phyloP scores from a whole-genome alignment of 2,329 filamentous ascomycete species.

The Arachnomyces sp. region DNA sequence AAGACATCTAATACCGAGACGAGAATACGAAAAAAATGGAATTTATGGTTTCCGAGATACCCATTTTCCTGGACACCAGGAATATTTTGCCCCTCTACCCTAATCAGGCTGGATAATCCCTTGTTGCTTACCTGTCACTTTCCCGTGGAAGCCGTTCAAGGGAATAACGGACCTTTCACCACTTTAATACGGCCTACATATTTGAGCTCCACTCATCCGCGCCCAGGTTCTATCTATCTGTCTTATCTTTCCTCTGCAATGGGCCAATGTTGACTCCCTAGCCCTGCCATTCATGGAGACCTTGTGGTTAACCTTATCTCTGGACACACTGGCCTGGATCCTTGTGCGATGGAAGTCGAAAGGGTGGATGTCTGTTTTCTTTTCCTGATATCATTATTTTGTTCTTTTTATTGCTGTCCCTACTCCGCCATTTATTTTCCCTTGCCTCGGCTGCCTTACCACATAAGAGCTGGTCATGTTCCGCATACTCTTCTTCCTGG shows the following conservation, averaged over 20 bases:
- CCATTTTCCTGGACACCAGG: slow-evolving; percentile 1
- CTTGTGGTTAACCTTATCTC: slow-evolving; percentile 1
- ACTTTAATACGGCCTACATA: too few species aligned
- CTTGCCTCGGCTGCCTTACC: background rate
- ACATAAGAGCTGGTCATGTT: too few species aligned
- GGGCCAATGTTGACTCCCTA: too few species aligned
- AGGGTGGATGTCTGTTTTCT: slow-evolving; percentile 10
- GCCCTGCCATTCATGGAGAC: too few species aligned
- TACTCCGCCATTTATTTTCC: slow-evolving; percentile 8
- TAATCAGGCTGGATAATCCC: too few species aligned
- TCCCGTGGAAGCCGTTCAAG: too few species aligned
- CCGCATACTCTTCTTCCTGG: slow-evolving; percentile 6
- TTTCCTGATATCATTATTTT: slow-evolving; percentile 12
- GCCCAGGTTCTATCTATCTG: too few species aligned
- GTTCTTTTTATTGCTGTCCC: slow-evolving; percentile 12
- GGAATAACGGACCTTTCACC: too few species aligned
- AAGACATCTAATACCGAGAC: background rate
- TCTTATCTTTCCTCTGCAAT: too few species aligned
- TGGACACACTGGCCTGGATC: slow-evolving; percentile 17
- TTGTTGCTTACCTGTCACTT: too few species aligned
- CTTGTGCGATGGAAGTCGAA: slow-evolving; percentile 9
- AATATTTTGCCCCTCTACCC: background rate
- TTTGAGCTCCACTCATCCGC: too few species aligned
- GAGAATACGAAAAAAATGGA: background rate
- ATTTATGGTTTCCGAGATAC: background rate